phyloP scores from a whole-genome alignment of 495 filamentous ascomycete genomes.

The Hyaloscypha finlandica region DNA sequence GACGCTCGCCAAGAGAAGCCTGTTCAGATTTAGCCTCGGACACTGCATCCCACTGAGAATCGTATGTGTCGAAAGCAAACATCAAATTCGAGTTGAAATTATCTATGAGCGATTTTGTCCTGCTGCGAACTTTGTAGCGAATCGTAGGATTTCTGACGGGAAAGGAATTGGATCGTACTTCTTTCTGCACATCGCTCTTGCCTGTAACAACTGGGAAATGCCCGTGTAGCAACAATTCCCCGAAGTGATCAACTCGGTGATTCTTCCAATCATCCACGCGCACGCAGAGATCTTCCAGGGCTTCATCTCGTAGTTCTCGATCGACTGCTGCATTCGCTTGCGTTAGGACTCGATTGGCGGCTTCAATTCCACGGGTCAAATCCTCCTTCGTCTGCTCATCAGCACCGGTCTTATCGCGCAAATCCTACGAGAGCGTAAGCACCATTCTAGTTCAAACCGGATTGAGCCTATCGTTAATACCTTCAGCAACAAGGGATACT shows the following conservation, averaged over 20 bases:
- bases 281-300: conserved; percentile 73
- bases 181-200: conserved; percentile 78
- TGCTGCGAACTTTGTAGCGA: not conserved
- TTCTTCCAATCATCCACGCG: conserved; percentile 99
- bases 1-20: conserved; percentile 16
- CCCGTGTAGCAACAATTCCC: conserved; percentile 85
- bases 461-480: conserved; percentile 46
- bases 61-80: not conserved
- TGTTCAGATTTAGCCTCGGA: not conserved
- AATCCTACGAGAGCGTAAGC: conserved; percentile 58
- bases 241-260: conserved; percentile 86
- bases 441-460: not conserved
- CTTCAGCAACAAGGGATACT: conserved; percentile 88
- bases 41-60: conserved; percentile 18
- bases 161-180: conserved; percentile 52
- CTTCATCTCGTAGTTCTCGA: conserved; percentile 76
- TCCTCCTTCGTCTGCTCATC: conserved; percentile 69
- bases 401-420: conserved; percentile 76
- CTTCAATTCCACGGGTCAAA: conserved; percentile 69
- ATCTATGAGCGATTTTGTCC: not conserved
- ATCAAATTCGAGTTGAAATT: not conserved
- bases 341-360: conserved; percentile 73
- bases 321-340: conserved; percentile 89
- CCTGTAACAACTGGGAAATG: conserved; percentile 92
- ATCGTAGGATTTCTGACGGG: not conserved